A percentile compares a stretch with the other conserved stretches of the same genome.
phyloP scores from a whole-genome alignment of 2,329 filamentous ascomycete species.

The Lasiodiplodia hormozganensis region DNA sequence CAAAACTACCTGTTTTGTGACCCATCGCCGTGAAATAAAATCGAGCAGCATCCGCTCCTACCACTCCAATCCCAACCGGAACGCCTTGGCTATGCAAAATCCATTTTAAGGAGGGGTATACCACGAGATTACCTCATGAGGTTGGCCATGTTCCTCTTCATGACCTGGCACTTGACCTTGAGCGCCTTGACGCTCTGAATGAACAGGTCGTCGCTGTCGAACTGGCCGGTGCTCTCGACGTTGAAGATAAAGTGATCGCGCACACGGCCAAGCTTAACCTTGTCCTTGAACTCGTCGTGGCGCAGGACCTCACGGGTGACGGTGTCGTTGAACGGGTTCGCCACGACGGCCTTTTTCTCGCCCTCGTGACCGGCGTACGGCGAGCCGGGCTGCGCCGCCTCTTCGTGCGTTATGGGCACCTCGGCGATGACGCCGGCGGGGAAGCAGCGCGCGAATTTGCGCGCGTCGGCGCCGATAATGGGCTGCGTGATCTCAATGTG shows the following conservation, averaged over 20 bases:
- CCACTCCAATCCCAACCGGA: constrained; percentile 13
- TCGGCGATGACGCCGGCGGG: constrained; percentile 85
- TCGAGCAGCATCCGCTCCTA: not conserved
- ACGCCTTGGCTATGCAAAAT: constrained; percentile 31
- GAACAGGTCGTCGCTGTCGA: constrained; percentile 92
- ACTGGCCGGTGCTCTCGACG: constrained; percentile 94
- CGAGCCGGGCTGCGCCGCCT: constrained; percentile 65
- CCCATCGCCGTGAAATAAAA: constrained; percentile 4
- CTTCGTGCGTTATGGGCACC: constrained; percentile 72
- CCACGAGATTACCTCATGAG: constrained; percentile 33
- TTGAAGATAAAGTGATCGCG: constrained; percentile 98
- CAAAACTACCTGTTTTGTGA: not conserved
- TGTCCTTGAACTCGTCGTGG: constrained; percentile 91
- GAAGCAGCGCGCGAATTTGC: constrained; percentile 91
- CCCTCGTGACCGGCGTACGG: constrained; percentile 78
- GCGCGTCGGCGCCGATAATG: constrained; percentile 84
- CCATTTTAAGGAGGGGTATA: not conserved
- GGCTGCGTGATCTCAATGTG: constrained; percentile 83
- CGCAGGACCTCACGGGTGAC: constrained; percentile 92
- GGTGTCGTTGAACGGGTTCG: constrained; percentile 89
- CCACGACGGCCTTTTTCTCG: constrained; percentile 85
- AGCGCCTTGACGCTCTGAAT: constrained; percentile 85
- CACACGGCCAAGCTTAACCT: constrained; percentile 89
- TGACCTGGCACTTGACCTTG: constrained; percentile 80
- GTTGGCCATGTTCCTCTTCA: constrained; percentile 71